Conservation (phyloP, 495 filamentous ascomycete species). For the Mycothermus thermophilus region DNA sequence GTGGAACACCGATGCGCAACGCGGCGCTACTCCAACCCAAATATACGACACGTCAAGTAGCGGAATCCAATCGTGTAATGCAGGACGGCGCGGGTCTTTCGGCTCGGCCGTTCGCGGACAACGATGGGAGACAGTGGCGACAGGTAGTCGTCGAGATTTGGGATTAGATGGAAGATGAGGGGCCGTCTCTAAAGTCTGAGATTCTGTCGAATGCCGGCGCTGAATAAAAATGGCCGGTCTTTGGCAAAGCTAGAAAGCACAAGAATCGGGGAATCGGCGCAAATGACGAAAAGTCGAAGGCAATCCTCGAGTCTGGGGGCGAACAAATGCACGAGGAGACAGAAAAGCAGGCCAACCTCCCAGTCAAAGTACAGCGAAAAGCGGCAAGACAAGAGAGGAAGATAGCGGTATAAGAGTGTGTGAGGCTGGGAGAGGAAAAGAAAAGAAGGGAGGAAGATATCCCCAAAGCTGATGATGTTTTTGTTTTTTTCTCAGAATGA, state of each 20-base stretch:
- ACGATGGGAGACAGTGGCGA: background rate
- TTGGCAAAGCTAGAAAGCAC: slow-evolving; percentile 8
- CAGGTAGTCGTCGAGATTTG: no score
- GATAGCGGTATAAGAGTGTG: no score
- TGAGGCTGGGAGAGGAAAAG: no score
- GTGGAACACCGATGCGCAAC: slow-evolving; percentile 4
- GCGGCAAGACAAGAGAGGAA: background rate
- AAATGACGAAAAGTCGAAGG: no score
- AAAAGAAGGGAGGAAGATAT: background rate
- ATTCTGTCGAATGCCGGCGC: slow-evolving; percentile 13
- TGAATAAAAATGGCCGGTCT: slow-evolving; percentile 25
- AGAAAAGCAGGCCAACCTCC: no score
- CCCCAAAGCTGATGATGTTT: background rate
- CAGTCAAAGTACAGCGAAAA: no score
- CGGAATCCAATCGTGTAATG: background rate
- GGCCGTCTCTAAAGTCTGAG: background rate
- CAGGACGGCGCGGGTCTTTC: background rate
- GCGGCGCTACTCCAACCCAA: slow-evolving; percentile 1
- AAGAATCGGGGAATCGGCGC: no score
- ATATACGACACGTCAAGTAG: background rate
- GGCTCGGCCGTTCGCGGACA: background rate
- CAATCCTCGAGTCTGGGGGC: no score
- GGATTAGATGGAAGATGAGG: no score
- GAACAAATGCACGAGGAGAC: no score
- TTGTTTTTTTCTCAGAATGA: background rate